Evolutionary conservation across 2,329 filamentous ascomycete species (phyloP), one percentile per base, ranked within the genome.

Genomic region (Lasiodiplodia citricola): DNA sequence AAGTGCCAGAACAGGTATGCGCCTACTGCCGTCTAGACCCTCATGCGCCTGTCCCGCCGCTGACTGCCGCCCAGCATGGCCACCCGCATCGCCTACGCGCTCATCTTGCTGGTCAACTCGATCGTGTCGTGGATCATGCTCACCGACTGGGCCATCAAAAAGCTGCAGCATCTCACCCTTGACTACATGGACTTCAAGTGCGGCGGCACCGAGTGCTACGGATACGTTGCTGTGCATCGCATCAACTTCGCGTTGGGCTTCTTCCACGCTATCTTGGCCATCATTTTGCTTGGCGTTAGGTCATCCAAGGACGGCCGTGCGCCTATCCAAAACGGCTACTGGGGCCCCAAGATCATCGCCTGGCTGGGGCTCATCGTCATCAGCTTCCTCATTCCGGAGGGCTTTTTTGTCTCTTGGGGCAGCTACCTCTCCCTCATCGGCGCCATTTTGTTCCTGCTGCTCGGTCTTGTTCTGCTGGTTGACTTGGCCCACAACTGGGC

Each of bases 81-180:
- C 68, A 99, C 96, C 73, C 93, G 96, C 84, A 96, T 98, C 83
- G 95, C 92, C 77, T 97, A 97, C 80, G 94, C 96, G 72, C 88
- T 98, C 76, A 91, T 99, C 71, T 92, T 99, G 67, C 90, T 99
- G 73, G 83, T 98, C 81, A 99, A 99, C 86, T 97, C 95, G 69
- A 97, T 98, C 72, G 80, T 98, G 64, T 95, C 96, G 44, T 99
- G 96, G 96, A 93, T 99, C 74, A 97, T 98, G 93, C 93, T 99
- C 83, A 99, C 96, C 25, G 93, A 94, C 66, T 99, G 96, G 96
- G 96, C 96, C 41, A 92, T 99, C 78, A 93, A 97, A 76, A 98
- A 98, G 80, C 86, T 99, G 6, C 90, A 98, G 81, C 89, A 96
- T 72, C 85, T 98, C 67, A 96, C 93, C 14, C 87, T 99, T 72